Evolutionary conservation across 495 filamentous ascomycete species (phyloP).

Genomic region (Trypethelium eluteriae): DNA sequence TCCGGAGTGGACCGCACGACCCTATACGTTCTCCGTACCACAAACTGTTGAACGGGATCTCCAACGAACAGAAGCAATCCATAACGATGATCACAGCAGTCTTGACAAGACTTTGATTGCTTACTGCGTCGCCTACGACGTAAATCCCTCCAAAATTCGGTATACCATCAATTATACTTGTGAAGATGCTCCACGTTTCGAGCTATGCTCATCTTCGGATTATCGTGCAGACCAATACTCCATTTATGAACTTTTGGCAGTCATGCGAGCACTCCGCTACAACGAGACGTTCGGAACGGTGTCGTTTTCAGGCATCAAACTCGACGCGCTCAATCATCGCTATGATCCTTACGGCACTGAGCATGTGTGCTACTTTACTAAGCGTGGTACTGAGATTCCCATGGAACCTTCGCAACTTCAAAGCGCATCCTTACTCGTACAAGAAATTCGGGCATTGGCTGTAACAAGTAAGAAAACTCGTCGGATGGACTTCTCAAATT

Average conservation of each 20-base stretch:
- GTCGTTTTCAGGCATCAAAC: constrained; percentile 68
- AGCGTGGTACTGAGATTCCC: constrained; percentile 48
- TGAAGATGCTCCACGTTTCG: constrained; percentile 76
- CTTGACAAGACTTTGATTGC: constrained; percentile 79
- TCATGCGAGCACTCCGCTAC: constrained; percentile 81
- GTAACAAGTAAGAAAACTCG: constrained; percentile 55
- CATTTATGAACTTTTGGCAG: constrained; percentile 67
- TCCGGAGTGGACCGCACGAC: constrained; percentile 71
- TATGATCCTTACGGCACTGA: constrained; percentile 56
- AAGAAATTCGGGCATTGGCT: constrained; percentile 65
- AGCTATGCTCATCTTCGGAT: constrained; percentile 61
- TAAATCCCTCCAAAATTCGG: constrained; percentile 35
- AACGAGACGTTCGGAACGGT: constrained; percentile 84
- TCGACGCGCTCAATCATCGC: constrained; percentile 58
- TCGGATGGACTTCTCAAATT: constrained; percentile 57
- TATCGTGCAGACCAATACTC: constrained; percentile 53
- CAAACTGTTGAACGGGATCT: constrained; percentile 55
- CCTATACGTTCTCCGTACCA: constrained; percentile 57
- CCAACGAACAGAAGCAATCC: constrained; percentile 49
- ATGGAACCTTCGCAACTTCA: constrained; percentile 53
- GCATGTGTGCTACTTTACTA: constrained; percentile 51
- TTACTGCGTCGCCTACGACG: constrained; percentile 67
- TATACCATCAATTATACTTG: constrained; percentile 71
- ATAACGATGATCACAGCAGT: constrained; percentile 68
- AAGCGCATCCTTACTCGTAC: constrained; percentile 56